phyloP scores from a whole-genome alignment of 1,139 yeast species.

The Debaryomyces psychrophilus region DNA sequence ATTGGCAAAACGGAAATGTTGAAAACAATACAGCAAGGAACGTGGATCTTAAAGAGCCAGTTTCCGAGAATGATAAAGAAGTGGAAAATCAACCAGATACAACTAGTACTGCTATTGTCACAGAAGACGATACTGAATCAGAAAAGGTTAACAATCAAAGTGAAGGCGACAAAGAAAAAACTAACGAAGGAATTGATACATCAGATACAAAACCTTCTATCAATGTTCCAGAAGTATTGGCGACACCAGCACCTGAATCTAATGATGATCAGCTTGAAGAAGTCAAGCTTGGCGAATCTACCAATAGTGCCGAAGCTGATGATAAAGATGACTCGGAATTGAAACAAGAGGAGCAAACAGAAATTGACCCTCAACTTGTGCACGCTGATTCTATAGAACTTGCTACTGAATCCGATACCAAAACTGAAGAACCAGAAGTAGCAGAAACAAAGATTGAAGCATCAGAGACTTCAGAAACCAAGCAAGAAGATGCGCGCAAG shows the following conservation, averaged over 20 bases:
- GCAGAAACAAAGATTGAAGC: slow-evolving; percentile 10
- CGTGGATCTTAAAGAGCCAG: slow-evolving; percentile 3
- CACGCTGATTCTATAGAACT: not conserved
- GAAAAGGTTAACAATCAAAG: slow-evolving; percentile 16
- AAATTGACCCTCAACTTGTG: not conserved
- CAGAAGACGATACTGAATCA: slow-evolving; percentile 13
- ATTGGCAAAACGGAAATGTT: slow-evolving; percentile 32
- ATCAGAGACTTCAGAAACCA: slow-evolving; percentile 16
- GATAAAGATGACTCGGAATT: slow-evolving; percentile 8
- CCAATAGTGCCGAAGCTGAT: slow-evolving; percentile 3
- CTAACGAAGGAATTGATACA: not conserved
- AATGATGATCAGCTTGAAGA: slow-evolving; percentile 5
- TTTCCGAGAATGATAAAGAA: slow-evolving; percentile 7
- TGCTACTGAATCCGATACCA: not conserved
- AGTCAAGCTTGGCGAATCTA: slow-evolving; percentile 4
- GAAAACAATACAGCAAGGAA: slow-evolving; percentile 2
- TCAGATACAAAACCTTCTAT: not conserved
- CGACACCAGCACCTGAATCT: not conserved
- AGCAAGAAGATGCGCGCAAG: slow-evolving; percentile 15
- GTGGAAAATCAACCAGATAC: slow-evolving; percentile 5
- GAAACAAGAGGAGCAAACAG: not conserved
- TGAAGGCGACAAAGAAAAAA: slow-evolving; percentile 9
- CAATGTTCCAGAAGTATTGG: not conserved
- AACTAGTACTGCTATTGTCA: slow-evolving; percentile 8
- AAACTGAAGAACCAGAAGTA: slow-evolving; percentile 5